Conservation (phyloP, 805 yeast species). For the Hanseniaspora mollemarum region DNA sequence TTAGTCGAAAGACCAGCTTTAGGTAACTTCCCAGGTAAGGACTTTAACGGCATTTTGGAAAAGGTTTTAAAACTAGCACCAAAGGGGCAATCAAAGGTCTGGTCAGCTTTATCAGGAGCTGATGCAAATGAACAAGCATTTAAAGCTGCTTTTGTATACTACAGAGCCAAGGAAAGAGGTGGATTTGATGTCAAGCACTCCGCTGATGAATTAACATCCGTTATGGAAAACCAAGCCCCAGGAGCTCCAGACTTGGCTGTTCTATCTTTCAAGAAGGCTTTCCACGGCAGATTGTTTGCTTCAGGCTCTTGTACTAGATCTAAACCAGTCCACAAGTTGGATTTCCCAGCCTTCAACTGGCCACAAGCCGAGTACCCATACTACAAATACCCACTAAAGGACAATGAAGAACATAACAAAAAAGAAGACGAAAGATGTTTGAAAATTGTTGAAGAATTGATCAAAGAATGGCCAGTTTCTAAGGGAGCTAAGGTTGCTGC, state of each 20-base stretch:
- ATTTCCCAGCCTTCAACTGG: constrained; percentile 90
- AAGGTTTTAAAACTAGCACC: constrained; percentile 51
- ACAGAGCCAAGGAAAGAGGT: constrained; percentile 45
- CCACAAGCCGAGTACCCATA: constrained; percentile 90
- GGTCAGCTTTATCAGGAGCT: constrained; percentile 59
- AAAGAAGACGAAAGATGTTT: constrained; percentile 76
- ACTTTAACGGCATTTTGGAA: constrained; percentile 39
- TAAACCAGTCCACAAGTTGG: constrained; percentile 87
- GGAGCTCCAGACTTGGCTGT: constrained; percentile 83
- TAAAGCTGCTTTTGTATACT: constrained; percentile 60
- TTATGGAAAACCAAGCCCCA: constrained; percentile 74
- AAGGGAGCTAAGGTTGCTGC: constrained; percentile 64
- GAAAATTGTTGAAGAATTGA: constrained; percentile 57
- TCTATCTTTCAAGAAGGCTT: constrained; percentile 73
- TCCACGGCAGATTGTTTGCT: constrained; percentile 93
- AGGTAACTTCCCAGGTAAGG: constrained; percentile 53
- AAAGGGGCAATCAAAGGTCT: constrained; percentile 45
- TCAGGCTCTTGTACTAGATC: constrained; percentile 85
- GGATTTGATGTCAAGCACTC: constrained; percentile 46
- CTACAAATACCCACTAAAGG: constrained; percentile 73
- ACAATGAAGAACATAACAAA: constrained; percentile 49
- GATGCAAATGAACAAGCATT: constrained; percentile 62
- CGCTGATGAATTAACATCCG: constrained; percentile 54
- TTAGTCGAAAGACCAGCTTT: constrained; percentile 58
- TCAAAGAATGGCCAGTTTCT: constrained; percentile 44